Evolutionary conservation across 2,329 filamentous ascomycete species (phyloP), one percentile per base, ranked within the genome.

Genomic region (Diplodia scrobiculata): DNA sequence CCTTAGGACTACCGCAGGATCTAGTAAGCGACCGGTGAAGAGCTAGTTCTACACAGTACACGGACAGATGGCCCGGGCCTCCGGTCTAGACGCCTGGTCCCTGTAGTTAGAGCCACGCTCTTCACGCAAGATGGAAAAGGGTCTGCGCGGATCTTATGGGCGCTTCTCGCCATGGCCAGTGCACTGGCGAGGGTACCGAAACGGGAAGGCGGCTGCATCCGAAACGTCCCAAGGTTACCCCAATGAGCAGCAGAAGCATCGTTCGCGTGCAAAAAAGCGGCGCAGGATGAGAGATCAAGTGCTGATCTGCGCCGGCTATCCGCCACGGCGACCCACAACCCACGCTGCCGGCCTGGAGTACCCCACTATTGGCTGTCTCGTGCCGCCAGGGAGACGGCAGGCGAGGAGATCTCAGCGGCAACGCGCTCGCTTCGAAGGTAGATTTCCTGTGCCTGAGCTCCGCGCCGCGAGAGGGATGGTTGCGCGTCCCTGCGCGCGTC

Each of bases 221-320:
- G 48, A 32, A 21, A 19, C 14, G 25, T 5, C 1, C 25, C 47
- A 51, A 63, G 19, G 47, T 38, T 52, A 32, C 38, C 55, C 45
- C 29, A 63, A 51, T 32, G 47, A 51, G 45, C 45, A 51, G 19
- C n/a, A n/a, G n/a, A 48, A 48, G 54, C 34, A 32, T 29, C 25
- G 53, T 58, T 45, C 25, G 36, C 53, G 9, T 58, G 29, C 34
- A 32, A 38, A 60, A 60, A 60, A 48, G 55, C 55, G 55, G 55
- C 41, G 55, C 38, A 38, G 55, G 47, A 19, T 25, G 55, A 63
- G 60, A 63, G 60, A 63, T 62, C 60, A 32, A 63, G 60, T 19
- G 50, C 38, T 53, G 60, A 63, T 63, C 60, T 52, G 48, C 60
- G 60, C 36, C 29, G 60, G 60, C 25, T 45, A 52, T 53, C 60